phyloP scores from a whole-genome alignment of 495 filamentous ascomycete genomes.

The Hypoxylon lienhwacheense region DNA sequence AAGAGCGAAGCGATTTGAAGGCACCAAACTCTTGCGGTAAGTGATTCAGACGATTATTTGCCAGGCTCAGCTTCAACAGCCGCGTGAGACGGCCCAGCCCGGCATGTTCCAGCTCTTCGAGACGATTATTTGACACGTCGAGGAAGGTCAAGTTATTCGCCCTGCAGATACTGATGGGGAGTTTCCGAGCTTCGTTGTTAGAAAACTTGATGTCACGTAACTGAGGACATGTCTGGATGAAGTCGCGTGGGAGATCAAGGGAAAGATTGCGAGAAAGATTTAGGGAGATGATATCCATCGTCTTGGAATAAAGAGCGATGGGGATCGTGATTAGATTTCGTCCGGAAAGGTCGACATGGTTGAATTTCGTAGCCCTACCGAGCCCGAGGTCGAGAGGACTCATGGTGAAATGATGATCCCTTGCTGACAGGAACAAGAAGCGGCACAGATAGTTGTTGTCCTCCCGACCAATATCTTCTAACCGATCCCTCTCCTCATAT shows the following conservation, averaged over 20 bases:
- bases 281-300: slow-evolving; percentile 88
- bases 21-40: slow-evolving; percentile 79
- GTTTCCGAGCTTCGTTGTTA: slow-evolving; percentile 82
- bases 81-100: slow-evolving; percentile 61
- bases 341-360: slow-evolving; percentile 88
- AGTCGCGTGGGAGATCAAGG: slow-evolving; percentile 91
- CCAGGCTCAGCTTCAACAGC: slow-evolving; percentile 87
- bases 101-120: slow-evolving; percentile 84
- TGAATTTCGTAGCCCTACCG: slow-evolving; percentile 78
- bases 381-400: slow-evolving; percentile 71
- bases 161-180: slow-evolving; percentile 83
- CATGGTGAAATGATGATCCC: slow-evolving; percentile 73
- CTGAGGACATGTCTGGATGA: slow-evolving; percentile 89
- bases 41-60: slow-evolving; percentile 81
- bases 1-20: slow-evolving; percentile 72
- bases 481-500: slow-evolving; percentile 80
- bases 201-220: slow-evolving; percentile 93
- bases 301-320: slow-evolving; percentile 87
- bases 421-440: slow-evolving; percentile 88
- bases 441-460: slow-evolving; percentile 96
- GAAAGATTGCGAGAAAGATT: slow-evolving; percentile 91
- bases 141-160: slow-evolving; percentile 82
- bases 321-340: slow-evolving; percentile 93
- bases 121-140: slow-evolving; percentile 90
- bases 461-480: slow-evolving; percentile 95